Evolutionary conservation across 2,329 filamentous ascomycete species (phyloP), one percentile per base, ranked within the genome.

Genomic region (Cercospora zeae-maydis): DNA sequence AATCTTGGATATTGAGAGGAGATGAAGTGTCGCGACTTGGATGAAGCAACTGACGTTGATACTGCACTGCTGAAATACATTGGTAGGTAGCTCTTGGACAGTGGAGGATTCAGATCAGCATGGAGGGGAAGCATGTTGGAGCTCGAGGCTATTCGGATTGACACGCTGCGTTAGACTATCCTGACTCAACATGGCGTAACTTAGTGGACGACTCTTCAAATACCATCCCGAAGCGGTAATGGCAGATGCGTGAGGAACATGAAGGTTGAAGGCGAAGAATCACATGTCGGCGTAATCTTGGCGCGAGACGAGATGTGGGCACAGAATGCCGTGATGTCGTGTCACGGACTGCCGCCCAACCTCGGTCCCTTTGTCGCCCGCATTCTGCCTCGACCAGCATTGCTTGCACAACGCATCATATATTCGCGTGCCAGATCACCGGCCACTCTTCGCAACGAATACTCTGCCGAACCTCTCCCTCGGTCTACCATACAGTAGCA

Each of bases 341-440:
- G 31, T 59, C 31, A 42, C 31, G 57, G 19, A 33, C 36, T 57
- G 54, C 54, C 54, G 34, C 21, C 21, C 54, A 42, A 53, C 49
- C 49, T 53, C 49, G 49, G 49, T 53, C 49, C 49, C 49, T 53
- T 53, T 53, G 27, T 31, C 49, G 49, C 54, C 54, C 34, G 34
- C 54, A 57, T 21, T 57, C 34, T 45, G 24, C 14, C 54, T 39
- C 54, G 34, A 45, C 54, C 54, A 39, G 33, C 54, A 57, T 39
- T 57, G 54, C 54, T 57, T 39, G 54, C 54, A 57, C 33, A n/a
- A 42, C 54, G 54, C 37, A 53, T 53, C 54, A 57, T 57, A 42
- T 45, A 57, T 19, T 31, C 54, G 54, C 33, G 34, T 57, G 54
- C 54, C 36, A 37, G 27, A 56, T 57, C 54, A 30, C 36, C 54